phyloP scores from a whole-genome alignment of 2,329 filamentous ascomycete species.

The Fusarium continuum region DNA sequence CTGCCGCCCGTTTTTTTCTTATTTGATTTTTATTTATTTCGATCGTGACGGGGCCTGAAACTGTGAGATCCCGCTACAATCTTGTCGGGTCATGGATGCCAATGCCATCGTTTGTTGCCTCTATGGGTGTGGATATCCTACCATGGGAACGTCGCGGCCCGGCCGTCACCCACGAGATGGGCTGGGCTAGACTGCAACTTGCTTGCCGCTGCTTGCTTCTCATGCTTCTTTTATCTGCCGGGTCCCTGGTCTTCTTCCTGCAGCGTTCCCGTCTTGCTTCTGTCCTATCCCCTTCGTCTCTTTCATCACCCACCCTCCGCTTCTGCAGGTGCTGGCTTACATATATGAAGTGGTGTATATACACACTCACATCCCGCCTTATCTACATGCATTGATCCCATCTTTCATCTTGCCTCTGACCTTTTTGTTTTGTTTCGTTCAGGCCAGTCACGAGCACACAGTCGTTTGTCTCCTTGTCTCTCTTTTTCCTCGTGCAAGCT shows the following conservation, averaged over 20 bases:
- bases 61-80: constrained; percentile 17
- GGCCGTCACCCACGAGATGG: constrained; percentile 29
- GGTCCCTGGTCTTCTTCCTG: constrained; percentile 35
- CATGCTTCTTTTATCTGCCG: constrained; percentile 37
- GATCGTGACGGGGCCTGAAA: constrained; percentile 22
- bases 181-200: constrained; percentile 12
- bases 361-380: constrained; percentile 24
- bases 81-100: constrained; percentile 10
- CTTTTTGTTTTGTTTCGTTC: constrained; percentile 6
- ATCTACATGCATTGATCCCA: constrained; percentile 15
- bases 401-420: constrained; percentile 2
- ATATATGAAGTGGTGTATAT: constrained; percentile 37
- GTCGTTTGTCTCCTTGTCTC: constrained; percentile 18
- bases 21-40: constrained; percentile 14
- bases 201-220: constrained; percentile 28
- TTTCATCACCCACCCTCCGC: constrained; percentile 1
- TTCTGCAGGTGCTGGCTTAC: constrained; percentile 24
- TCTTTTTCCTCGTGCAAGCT: constrained; percentile 19
- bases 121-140: constrained; percentile 17
- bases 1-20: constrained; percentile 32
- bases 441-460: constrained; percentile 19
- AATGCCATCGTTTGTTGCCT: constrained; percentile 19
- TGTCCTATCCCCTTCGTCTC: constrained; percentile 36
- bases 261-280: constrained; percentile 35
- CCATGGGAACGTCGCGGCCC: constrained; percentile 20